These are phyloP conservation scores for Paratinospora sagittata DNA, from an alignment of 164 flowering plant genomes.

Conservation along the genomic window DNA sequence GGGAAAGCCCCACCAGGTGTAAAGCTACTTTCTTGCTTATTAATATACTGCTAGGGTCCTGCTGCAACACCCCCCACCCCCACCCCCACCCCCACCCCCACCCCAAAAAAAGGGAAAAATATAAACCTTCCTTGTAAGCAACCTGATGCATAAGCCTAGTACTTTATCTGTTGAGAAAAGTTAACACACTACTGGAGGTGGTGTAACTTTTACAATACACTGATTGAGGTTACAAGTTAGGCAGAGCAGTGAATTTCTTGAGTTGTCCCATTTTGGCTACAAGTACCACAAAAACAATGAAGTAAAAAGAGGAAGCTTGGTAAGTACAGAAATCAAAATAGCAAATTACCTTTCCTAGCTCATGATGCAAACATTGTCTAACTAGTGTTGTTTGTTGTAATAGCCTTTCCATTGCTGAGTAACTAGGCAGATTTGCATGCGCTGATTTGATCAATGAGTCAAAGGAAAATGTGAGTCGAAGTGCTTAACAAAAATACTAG, in stretches of 20 bases:
- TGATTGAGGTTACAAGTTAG: not conserved
- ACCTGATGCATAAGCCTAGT: too few species aligned
- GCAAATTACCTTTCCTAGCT: conserved; percentile 58
- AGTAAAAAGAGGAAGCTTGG: not conserved
- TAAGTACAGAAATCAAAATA: conserved; percentile 11
- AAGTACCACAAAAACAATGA: not conserved
- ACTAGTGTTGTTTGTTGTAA: conserved; percentile 78
- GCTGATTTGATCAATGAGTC: conserved; percentile 37
- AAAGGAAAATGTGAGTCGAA: not conserved
- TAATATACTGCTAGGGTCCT: too few species aligned
- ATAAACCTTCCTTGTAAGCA: too few species aligned
- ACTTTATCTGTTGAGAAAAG: too few species aligned
- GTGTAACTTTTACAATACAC: not conserved
- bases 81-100: too few species aligned
- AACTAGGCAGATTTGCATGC: conserved; percentile 60
- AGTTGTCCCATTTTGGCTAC: not conserved
- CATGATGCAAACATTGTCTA: conserved; percentile 64
- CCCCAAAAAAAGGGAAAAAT: too few species aligned
- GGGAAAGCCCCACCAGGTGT: too few species aligned
- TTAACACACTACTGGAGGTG: not conserved
- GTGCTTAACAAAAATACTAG: not conserved
- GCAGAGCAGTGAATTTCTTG: not conserved
- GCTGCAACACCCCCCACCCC: too few species aligned
- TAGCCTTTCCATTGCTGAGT: conserved; percentile 82
- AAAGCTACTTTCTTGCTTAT: too few species aligned